These are phyloP conservation scores for Daldinia sp. DNA, from an alignment of 2,329 filamentous ascomycete genomes.

Conservation along the genomic window DNA sequence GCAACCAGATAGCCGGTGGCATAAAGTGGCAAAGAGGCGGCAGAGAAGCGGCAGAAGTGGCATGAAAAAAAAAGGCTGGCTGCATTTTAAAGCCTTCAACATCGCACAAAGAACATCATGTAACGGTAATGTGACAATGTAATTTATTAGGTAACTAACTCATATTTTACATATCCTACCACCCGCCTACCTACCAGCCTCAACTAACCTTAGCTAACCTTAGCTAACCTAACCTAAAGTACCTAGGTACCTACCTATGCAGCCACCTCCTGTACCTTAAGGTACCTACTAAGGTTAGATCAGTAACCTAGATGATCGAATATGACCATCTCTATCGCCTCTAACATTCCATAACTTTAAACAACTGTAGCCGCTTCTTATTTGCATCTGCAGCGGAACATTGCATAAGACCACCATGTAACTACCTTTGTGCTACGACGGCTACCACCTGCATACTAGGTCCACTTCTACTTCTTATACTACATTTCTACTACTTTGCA, in stretches of 20 bases:
- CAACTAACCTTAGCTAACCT: no score
- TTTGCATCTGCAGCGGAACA: constrained; percentile 23
- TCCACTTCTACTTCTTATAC: no score
- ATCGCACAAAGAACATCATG: constrained; percentile 16
- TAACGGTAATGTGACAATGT: neutral
- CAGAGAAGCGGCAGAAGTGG: no score
- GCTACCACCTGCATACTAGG: neutral
- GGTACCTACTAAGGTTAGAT: no score
- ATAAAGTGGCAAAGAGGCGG: neutral
- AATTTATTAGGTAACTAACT: no score
- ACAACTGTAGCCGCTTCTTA: neutral
- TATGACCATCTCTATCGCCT: constrained; percentile 27
- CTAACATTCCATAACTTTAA: neutral
- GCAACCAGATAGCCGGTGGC: constrained; percentile 8
- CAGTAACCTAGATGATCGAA: constrained; percentile 15
- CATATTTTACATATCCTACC: no score
- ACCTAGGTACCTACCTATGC: no score
- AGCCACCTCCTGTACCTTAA: no score
- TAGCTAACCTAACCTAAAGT: no score
- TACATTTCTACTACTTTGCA: neutral
- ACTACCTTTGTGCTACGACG: neutral
- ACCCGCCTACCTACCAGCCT: no score
- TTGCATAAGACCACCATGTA: neutral
- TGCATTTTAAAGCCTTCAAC: no score
- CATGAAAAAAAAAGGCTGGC: no score